Evolutionary conservation across 805 yeast species (phyloP), one percentile per base, ranked within the genome.

Genomic region (Candida khao-thaluensis): DNA sequence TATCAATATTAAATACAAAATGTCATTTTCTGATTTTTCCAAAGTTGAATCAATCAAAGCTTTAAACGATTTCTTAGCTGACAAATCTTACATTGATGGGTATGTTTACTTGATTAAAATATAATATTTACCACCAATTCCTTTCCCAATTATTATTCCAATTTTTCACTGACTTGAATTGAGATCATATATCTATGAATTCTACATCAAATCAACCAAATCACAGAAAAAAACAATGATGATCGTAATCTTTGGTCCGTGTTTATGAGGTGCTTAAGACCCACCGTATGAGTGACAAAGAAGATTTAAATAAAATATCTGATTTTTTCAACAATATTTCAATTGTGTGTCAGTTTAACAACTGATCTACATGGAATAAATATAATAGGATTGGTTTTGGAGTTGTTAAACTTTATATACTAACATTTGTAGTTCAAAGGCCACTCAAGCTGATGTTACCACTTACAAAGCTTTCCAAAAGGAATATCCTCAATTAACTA

Each of bases 71-170:
- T 79, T 77, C 79, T 81, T 90, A 71, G 88, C 85, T 69, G 91
- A 85, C 75, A 85, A 88, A 80, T 86, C 95, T 56, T 90, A 89
- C 87, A 66, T 90, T 59, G 90, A 86, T 71, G 96, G 96, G 95
- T 87, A 84, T 71, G 95, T 85, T 37, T 25, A 30, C 5, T 14
- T 5, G n/a, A 17, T 17, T 17, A 14, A 17, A 17, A 12, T 4
- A 10, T 9, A 17, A 29, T 17, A 4, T 20, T 14, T 9, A 7
- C 14, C 7, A 5, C 9, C 32, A 29, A 15, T 17, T 17, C 7
- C 31, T 37, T 15, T 21, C n/a, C n/a, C 18, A 20, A 21, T 35
- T 36, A 12, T 5, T 18, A 31, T 12, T 31, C 7, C 8, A 16
- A 10, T 16, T 22, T 22, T 31, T 30, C 11, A 7, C 20, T 16